Base-by-base conservation (phyloP, 345 rosid genomes). In the Murraya koenigii region DNA sequence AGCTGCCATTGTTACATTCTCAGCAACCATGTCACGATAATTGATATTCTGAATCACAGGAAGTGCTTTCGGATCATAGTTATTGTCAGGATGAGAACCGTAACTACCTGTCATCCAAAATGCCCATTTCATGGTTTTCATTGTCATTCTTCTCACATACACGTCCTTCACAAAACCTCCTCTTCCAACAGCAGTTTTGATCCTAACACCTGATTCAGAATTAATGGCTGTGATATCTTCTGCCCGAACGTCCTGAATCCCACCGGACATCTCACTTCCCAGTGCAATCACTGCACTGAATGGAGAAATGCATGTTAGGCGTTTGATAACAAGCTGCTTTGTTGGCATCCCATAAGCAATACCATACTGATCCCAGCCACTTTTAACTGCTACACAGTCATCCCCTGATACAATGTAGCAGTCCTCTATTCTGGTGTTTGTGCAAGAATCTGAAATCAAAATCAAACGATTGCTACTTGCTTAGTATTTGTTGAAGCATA, bases 261-360 rank as follows among this genome's bases (percentile, higher is more conserved):
- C 98, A 1, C 98, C 97, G 0, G 98, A 93, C 97, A 94, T 93
- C 72, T 94, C 98, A 30, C 97, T 93, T 11, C 97, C 98, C 15
- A 94, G 81, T 1, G 98, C 98, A 23, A 94, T 89, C 74, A 88
- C 92, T 0, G 98, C 98, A 25, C 98, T 94, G n/a, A 82, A 76
- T 0, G 98, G 98, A 6, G 98, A 94, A 74, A 93, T 90, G 85
- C 97, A 94, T 0, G 93, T 93, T 68, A 94, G 89, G 65, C 97
- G 85, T 76, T 97, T 87, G 83, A 94, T 83, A 39, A 87, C 80
- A 4, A 94, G 88, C 80, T 95, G 92, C 85, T 88, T 82, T 39
- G 95, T 87, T 1, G 98, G 95, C 94, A 90, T 91, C 71, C 87
- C 90, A 9, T 63, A 80, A n/a, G 82, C 75, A 28, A 79, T 88